Percentiles rank a stretch among this genome's conserved stretches.
These are phyloP conservation scores for Echites panduratus DNA, from an alignment of 257 asterid genomes.

Conservation along the genomic window DNA sequence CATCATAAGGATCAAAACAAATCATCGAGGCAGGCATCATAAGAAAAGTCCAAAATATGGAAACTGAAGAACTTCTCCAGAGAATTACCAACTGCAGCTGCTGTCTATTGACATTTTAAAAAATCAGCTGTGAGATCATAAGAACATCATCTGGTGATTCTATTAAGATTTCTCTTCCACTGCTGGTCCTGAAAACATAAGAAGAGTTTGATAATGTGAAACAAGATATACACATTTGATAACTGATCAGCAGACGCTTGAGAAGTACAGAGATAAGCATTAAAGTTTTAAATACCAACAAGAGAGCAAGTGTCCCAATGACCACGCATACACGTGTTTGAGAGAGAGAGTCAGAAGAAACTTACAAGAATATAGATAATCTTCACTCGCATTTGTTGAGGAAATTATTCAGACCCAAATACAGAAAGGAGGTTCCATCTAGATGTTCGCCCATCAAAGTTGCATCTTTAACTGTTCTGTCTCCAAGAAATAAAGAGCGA, in stretches of 20 bases:
- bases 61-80: background rate
- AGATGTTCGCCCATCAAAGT: conserved; percentile 9
- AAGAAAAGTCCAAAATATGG: background rate
- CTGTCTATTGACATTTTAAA: background rate
- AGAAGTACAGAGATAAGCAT: background rate
- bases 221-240: background rate
- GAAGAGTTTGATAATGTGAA: background rate
- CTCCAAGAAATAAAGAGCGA: background rate
- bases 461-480: background rate
- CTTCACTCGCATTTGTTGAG: conserved; percentile 13
- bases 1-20: background rate
- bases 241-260: background rate
- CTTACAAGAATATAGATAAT: conserved; percentile 16
- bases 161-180: conserved; percentile 5
- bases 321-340: background rate
- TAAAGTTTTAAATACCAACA: background rate
- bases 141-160: conserved; percentile 10
- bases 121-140: background rate
- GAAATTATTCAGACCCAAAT: conserved; percentile 10
- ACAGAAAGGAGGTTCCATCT: conserved; percentile 11
- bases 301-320: background rate
- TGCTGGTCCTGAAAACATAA: conserved; percentile 18
- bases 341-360: conserved; percentile 3
- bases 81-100: conserved; percentile 20
- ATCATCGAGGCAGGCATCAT: background rate